These are phyloP conservation scores for Colletotrichum sp. DNA, from an alignment of 2,329 filamentous ascomycete species.

Conservation along the genomic window DNA sequence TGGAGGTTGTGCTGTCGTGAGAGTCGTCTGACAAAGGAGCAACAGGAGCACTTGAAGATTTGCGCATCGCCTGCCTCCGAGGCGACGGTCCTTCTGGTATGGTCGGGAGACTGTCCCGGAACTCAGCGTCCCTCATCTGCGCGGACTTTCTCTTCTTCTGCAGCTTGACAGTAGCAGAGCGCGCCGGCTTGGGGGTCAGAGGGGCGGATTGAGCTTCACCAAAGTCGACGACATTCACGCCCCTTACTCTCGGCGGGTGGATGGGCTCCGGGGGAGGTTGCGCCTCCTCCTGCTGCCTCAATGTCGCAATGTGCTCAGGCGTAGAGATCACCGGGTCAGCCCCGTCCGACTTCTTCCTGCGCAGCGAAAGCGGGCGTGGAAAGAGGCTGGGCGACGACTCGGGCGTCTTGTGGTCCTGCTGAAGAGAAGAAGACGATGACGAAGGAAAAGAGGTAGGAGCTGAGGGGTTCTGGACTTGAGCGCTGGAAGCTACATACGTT, in stretches of 20 bases:
- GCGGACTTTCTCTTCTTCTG: constrained; percentile 43
- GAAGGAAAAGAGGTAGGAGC: background rate
- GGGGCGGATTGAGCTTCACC: constrained; percentile 25
- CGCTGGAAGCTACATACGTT: constrained; percentile 52
- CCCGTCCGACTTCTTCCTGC: constrained; percentile 13
- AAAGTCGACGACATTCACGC: background rate
- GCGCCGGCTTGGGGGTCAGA: background rate
- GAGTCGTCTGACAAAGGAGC: constrained; percentile 17
- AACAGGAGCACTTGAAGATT: constrained; percentile 31
- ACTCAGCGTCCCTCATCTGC: constrained; percentile 33
- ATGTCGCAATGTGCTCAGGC: constrained; percentile 37
- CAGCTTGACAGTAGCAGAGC: constrained; percentile 52
- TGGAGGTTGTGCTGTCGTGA: constrained; percentile 21
- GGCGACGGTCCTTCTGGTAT: constrained; percentile 57
- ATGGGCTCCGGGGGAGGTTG: background rate
- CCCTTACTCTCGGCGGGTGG: background rate
- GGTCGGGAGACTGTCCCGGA: constrained; percentile 47
- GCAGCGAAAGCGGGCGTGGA: constrained; percentile 26
- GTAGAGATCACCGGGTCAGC: constrained; percentile 31
- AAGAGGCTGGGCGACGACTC: constrained; percentile 22
- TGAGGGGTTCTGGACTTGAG: background rate
- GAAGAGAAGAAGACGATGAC: constrained; percentile 17
- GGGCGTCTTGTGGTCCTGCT: constrained; percentile 18
- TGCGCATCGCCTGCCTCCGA: constrained; percentile 43
- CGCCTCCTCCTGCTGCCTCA: constrained; percentile 43